Evolutionary conservation across 108 stramenopile species (phyloP).

Genomic region (Nitzschia palea): DNA sequence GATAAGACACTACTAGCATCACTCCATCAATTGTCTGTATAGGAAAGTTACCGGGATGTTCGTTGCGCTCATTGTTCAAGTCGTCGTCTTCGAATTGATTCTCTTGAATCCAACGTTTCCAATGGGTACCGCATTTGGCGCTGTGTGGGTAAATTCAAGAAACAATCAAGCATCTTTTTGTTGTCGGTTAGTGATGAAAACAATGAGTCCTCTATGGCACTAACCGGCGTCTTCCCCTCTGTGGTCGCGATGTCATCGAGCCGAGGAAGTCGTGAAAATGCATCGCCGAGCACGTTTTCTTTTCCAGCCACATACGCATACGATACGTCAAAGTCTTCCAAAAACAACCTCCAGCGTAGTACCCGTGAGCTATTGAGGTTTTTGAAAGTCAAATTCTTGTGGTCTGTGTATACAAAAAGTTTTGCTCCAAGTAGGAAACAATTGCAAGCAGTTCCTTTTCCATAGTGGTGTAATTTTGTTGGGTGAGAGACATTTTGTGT

Average conservation of each 20-base stretch:
- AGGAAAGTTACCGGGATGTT: not conserved
- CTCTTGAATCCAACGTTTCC: not conserved
- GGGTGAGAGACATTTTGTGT: slow-evolving; percentile 37
- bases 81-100: slow-evolving; percentile 22
- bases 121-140: slow-evolving; percentile 3
- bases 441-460: slow-evolving; percentile 48
- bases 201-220: not conserved
- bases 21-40: not conserved
- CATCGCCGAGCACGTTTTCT: slow-evolving; percentile 46
- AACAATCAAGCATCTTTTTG: slow-evolving; percentile 7
- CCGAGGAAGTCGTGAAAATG: slow-evolving; percentile 26
- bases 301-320: slow-evolving; percentile 37
- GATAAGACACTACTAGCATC: slow-evolving; percentile 8
- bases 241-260: not conserved
- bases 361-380: slow-evolving; percentile 31
- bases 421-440: slow-evolving; percentile 35
- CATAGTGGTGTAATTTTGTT: slow-evolving; percentile 36
- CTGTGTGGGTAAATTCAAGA: slow-evolving; percentile 18
- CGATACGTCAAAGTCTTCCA: slow-evolving; percentile 42
- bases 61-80: not conserved
- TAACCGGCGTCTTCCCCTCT: not conserved
- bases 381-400: too few relatives aligned
- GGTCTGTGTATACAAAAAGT: slow-evolving; percentile 32
- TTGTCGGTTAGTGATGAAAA: slow-evolving; percentile 1
- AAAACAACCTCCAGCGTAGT: slow-evolving; percentile 40